Percentiles rank a stretch among this genome's conserved stretches.
Conservation (phyloP, 192 early-diverging fungal genomes). For the Diversispora eburnea region DNA sequence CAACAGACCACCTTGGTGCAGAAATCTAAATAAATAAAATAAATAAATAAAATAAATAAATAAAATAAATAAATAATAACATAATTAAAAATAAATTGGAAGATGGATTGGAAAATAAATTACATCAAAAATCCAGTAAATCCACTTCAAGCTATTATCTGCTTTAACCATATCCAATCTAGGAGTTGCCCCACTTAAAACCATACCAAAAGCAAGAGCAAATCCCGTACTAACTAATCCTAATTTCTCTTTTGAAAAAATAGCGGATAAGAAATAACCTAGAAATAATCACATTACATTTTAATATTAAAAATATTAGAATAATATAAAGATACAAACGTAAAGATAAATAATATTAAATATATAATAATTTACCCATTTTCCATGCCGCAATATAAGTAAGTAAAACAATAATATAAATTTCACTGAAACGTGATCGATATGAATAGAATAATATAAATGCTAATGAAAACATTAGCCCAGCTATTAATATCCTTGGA, state of each 20-base stretch:
- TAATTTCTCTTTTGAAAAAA: conserved; percentile 39
- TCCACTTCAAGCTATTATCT: conserved; percentile 25
- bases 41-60: not conserved
- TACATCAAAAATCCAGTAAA: conserved; percentile 52
- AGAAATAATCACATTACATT: not conserved
- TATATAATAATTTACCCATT: conserved; percentile 29
- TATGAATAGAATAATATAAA: conserved; percentile 58
- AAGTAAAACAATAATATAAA: conserved; percentile 47
- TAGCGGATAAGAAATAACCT: conserved; percentile 54
- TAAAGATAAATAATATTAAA: not conserved
- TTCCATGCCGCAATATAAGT: conserved; percentile 56
- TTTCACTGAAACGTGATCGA: conserved; percentile 28
- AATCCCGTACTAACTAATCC: conserved; percentile 57
- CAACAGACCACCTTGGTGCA: conserved; percentile 61
- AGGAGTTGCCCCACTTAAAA: conserved; percentile 55
- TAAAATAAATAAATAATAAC: not conserved
- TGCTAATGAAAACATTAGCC: conserved; percentile 53
- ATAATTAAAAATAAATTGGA: too few relatives aligned
- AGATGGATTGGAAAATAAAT: not conserved
- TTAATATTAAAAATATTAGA: not conserved
- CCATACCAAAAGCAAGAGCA: conserved; percentile 58
- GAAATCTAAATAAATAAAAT: conserved; percentile 31
- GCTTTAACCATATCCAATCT: conserved; percentile 43
- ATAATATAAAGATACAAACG: not conserved
- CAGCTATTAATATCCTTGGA: conserved; percentile 55